These are phyloP conservation scores for Colletotrichum musicola DNA, from an alignment of 2,329 filamentous ascomycete species.

Conservation along the genomic window DNA sequence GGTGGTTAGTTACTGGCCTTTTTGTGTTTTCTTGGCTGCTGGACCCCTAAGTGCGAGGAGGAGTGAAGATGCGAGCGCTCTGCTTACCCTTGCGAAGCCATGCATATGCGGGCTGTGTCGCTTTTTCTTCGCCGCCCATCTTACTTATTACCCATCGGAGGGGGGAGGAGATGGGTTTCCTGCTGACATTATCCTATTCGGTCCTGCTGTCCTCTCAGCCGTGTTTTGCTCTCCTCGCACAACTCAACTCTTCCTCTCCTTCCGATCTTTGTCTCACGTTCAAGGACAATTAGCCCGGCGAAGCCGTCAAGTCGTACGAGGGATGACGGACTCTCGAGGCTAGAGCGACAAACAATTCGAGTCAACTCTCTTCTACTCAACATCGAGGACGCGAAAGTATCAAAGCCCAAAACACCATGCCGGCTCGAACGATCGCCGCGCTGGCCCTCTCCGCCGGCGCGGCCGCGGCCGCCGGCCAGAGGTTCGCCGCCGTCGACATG, in stretches of 20 bases:
- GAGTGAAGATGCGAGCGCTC: no score
- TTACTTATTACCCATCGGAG: no score
- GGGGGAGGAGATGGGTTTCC: no score
- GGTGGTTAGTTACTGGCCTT: no score
- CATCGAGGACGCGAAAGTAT: no score
- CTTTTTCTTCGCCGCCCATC: no score
- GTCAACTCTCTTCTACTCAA: not conserved
- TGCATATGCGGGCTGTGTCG: no score
- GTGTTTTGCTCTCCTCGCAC: conserved; percentile 1
- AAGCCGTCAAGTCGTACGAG: not conserved
- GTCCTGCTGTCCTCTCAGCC: not conserved
- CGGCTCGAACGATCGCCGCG: not conserved
- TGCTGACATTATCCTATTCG: conserved; percentile 12
- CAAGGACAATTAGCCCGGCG: not conserved
- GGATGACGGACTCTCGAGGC: not conserved
- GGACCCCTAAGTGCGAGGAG: no score
- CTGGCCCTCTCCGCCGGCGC: conserved; percentile 22
- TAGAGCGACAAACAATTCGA: not conserved
- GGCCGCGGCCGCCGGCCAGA: conserved; percentile 19
- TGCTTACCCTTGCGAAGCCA: no score
- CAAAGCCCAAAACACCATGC: not conserved
- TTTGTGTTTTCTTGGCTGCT: no score
- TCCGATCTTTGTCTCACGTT: not conserved
- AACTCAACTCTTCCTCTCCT: not conserved
- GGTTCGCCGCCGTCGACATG: conserved; percentile 37